Conservation (phyloP, 1,139 yeast species). For the Nakaseomyces nivariensis region DNA sequence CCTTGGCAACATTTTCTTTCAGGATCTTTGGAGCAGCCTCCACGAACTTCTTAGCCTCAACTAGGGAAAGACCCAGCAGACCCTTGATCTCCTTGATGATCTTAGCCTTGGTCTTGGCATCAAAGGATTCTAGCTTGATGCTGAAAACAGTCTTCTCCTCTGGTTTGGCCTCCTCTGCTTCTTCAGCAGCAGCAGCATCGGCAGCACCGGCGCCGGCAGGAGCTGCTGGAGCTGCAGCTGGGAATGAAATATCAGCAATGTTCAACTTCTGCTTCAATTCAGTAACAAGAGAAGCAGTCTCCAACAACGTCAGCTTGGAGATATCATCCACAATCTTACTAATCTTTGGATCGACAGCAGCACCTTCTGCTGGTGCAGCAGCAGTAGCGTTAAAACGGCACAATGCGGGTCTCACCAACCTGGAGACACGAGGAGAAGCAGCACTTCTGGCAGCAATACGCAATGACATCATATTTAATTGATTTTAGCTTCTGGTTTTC, state of each 20-base stretch:
- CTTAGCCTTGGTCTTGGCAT: slow-evolving; percentile 93
- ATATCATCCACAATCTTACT: slow-evolving; percentile 81
- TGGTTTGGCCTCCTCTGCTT: slow-evolving; percentile 66
- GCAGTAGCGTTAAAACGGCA: slow-evolving; percentile 46
- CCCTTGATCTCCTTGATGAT: slow-evolving; percentile 94
- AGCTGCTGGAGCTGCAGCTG: slow-evolving; percentile 42
- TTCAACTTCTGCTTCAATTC: slow-evolving; percentile 81
- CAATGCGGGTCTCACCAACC: not conserved
- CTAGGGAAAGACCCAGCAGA: slow-evolving; percentile 82
- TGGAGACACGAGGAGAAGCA: slow-evolving; percentile 3
- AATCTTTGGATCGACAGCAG: slow-evolving; percentile 73
- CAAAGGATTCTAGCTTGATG: slow-evolving; percentile 86
- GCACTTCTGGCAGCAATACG: slow-evolving; percentile 22
- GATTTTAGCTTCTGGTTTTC: not conserved
- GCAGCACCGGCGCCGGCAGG: slow-evolving; percentile 29
- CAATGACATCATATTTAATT: slow-evolving; percentile 10
- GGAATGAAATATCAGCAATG: slow-evolving; percentile 87
- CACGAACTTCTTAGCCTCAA: slow-evolving; percentile 94
- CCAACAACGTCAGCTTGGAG: slow-evolving; percentile 77
- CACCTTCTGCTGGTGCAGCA: slow-evolving; percentile 10
- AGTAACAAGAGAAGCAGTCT: slow-evolving; percentile 73
- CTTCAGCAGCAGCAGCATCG: slow-evolving; percentile 54
- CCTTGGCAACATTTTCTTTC: slow-evolving; percentile 55
- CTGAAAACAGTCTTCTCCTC: slow-evolving; percentile 93
- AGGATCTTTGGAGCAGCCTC: slow-evolving; percentile 91